A percentile compares a stretch with the other conserved stretches of the same genome.
Conservation (phyloP, 108 stramenopile genomes). For the Cyclotella choctawhatcheeana region DNA sequence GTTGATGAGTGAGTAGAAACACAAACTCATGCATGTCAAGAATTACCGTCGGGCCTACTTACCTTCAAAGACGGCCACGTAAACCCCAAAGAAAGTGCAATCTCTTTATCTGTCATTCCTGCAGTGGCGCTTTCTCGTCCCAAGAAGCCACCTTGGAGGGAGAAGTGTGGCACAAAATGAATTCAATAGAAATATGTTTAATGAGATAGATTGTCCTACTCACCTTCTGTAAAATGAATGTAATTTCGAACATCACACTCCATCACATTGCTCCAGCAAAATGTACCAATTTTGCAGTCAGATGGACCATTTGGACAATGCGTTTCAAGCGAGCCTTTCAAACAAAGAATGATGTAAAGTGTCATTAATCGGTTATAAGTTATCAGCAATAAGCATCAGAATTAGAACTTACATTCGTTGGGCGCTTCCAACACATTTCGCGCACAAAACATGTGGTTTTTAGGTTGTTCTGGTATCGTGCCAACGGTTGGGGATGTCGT, state of each 20-base stretch:
- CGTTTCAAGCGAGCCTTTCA: constrained; percentile 27
- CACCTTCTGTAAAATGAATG: constrained; percentile 23
- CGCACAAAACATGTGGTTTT: constrained; percentile 33
- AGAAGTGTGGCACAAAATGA: no score
- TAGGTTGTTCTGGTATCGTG: constrained; percentile 10
- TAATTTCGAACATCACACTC: constrained; percentile 27
- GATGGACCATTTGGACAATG: constrained; percentile 22
- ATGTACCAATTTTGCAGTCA: constrained; percentile 17
- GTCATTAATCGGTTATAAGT: background rate
- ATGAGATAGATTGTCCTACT: no score
- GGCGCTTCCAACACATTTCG: background rate
- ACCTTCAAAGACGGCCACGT: constrained; percentile 29
- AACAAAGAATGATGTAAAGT: background rate
- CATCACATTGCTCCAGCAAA: constrained; percentile 25
- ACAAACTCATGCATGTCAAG: background rate
- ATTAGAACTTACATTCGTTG: constrained; percentile 7
- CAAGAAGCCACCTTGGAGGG: no score
- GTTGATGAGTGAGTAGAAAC: background rate
- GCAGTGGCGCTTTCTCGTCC: constrained; percentile 3
- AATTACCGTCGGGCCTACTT: background rate
- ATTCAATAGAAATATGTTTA: no score
- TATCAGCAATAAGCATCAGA: no score
- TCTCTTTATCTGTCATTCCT: constrained; percentile 25
- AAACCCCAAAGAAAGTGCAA: constrained; percentile 20
- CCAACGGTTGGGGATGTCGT: constrained; percentile 16